Base-by-base conservation (phyloP, 805 yeast genomes). In the Cyberlindnera xylosilytica region DNA sequence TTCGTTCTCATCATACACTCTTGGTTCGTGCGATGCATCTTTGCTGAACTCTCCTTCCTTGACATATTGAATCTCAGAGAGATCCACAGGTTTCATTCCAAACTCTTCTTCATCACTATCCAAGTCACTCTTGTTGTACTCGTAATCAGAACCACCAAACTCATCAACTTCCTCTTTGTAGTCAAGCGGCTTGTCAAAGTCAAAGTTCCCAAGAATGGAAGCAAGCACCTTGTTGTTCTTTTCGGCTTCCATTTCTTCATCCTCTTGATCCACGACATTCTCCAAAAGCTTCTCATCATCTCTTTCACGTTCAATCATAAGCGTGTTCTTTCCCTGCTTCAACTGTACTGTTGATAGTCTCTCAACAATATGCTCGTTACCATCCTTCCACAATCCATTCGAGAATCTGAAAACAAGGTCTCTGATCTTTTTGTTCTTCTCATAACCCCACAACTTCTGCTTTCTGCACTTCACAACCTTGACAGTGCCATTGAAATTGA, bases 401-500 rank as follows among this genome's bases (percentile, higher is more conserved):
- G 63, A 67, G 58, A 76, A 90, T 41, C 69, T 68, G 62, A 70
- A 75, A 0, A 83, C 85, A 51, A 89, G 68, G 52, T 83, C 93
- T 26, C 73, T 71, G 3, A 72, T 60, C 3, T 72, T 68, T 53
- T 76, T 82, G 49, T 77, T 73, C 65, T 85, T 86, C 51, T 85
- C 89, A 47, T 78, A 73, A 3, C 98, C 98, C 99, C 99, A 91
- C 31, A 93, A 72, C 59, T 89, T 89, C 24, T 82, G 78, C 64
- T 89, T 88, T 53, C 73, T 74, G 51, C 82, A 69, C 52, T 76
- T 77, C 43, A 84, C 63, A 5, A 69, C 68, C 61, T 76, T 80
- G 40, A 78, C 63, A 35, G 64, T 74, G 6, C 82, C 87, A 54
- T 74, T 78, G 45, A 76, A 71, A 46, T 68, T 70, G 3, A 83